Percentiles rank a stretch among this genome's conserved stretches.
These are phyloP conservation scores for Cyclotella atomus DNA, from an alignment of 108 stramenopile species.

Conservation along the genomic window DNA sequence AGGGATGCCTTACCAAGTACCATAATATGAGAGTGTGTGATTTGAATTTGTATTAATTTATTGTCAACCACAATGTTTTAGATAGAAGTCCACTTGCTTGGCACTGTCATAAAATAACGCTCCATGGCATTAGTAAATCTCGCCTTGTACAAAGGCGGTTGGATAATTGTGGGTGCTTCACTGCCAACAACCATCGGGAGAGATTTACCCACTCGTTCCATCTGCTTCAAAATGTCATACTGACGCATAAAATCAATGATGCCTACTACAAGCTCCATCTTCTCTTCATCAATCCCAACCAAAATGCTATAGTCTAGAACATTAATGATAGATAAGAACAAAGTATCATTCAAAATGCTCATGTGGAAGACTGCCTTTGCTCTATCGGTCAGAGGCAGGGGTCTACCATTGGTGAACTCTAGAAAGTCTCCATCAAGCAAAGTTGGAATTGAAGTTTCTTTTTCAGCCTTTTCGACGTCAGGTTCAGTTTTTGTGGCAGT, in stretches of 20 bases:
- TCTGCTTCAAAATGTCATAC: constrained; percentile 98
- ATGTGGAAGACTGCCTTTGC: constrained; percentile 94
- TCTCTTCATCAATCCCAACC: constrained; percentile 94
- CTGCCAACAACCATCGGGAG: constrained; percentile 97
- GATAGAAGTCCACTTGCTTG: constrained; percentile 95
- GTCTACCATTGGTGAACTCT: constrained; percentile 91
- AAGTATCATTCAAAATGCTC: constrained; percentile 94
- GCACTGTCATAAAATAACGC: constrained; percentile 96
- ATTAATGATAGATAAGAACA: constrained; percentile 95
- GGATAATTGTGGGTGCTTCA: constrained; percentile 97
- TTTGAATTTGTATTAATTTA: too few species aligned
- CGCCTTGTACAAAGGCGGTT: constrained; percentile 94
- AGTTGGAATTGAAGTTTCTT: constrained; percentile 50
- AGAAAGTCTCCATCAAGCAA: constrained; percentile 96
- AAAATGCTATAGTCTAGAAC: constrained; percentile 97
- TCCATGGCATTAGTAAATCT: constrained; percentile 97
- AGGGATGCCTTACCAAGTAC: too few species aligned
- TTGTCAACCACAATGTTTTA: too few species aligned
- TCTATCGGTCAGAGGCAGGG: constrained; percentile 91
- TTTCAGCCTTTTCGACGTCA: constrained; percentile 38
- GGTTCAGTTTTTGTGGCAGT: neutral
- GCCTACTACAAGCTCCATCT: constrained; percentile 93
- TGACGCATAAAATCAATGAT: constrained; percentile 99
- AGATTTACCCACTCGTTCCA: constrained; percentile 95
- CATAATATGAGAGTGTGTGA: too few species aligned